These are phyloP conservation scores for Dothideomycetidae sp. DNA, from an alignment of 2,329 filamentous ascomycete genomes.

Conservation along the genomic window DNA sequence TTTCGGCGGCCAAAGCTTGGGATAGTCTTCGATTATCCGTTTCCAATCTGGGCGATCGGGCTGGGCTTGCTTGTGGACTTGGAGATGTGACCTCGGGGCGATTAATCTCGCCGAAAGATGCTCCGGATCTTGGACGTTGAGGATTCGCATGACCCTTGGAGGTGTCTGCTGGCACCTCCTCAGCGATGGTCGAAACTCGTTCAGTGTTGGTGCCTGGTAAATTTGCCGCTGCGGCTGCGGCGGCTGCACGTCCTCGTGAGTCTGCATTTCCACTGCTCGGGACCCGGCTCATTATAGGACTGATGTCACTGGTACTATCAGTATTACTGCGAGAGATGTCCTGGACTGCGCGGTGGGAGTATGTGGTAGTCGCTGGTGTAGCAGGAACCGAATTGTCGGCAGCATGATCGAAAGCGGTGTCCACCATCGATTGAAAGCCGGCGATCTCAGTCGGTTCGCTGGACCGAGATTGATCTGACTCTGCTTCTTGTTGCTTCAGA, in stretches of 20 bases:
- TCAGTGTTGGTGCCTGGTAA: constrained; percentile 22
- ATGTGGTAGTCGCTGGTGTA: constrained; percentile 36
- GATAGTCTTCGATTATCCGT: constrained; percentile 21
- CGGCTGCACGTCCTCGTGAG: constrained; percentile 26
- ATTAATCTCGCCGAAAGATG: constrained; percentile 20
- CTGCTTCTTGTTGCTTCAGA: constrained; percentile 35
- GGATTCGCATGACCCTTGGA: constrained; percentile 24
- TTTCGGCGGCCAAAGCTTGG: constrained; percentile 12
- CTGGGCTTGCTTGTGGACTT: constrained; percentile 45
- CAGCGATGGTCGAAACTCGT: constrained; percentile 41
- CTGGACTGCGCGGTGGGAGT: constrained; percentile 21
- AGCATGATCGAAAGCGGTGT: constrained; percentile 49
- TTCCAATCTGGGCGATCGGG: constrained; percentile 41
- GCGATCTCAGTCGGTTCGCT: constrained; percentile 5
- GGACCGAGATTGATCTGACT: constrained; percentile 14
- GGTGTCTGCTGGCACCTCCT: constrained; percentile 32
- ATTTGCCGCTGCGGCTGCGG: constrained; percentile 13
- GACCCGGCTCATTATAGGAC: constrained; percentile 49
- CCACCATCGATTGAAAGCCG: constrained; percentile 46
- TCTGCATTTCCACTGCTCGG: constrained; percentile 30
- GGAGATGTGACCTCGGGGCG: constrained; percentile 44
- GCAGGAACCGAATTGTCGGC: constrained; percentile 39
- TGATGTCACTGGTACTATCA: constrained; percentile 47
- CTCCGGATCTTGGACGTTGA: constrained; percentile 7
- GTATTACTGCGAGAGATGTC: constrained; percentile 46